Base-by-base conservation (phyloP, 352 stramenopile genomes). In the Pythium volutum region DNA sequence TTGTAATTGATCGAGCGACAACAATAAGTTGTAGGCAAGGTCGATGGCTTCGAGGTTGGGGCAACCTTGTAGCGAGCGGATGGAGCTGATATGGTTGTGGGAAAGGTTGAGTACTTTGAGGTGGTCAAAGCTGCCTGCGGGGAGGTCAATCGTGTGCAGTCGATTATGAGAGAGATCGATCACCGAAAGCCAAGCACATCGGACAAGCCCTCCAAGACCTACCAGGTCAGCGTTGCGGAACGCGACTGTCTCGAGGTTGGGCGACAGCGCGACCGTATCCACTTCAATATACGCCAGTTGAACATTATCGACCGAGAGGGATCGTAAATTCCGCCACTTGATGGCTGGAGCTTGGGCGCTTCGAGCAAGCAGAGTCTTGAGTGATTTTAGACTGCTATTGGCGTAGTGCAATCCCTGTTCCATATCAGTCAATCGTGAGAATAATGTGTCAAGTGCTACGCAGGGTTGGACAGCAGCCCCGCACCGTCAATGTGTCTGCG, bases 81-180 rank as follows among this genome's bases (percentile, higher is more conserved):
- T 23, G 4, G 47, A 58, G 14, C 10, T 54, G 38, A 59, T 51
- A 3, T 23, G 23, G 20, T 65, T 65, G 49, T 65, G 49, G 7
- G 48, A 38, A n/a, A 65, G 49, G 12, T 59, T 65, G n/a, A 65
- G 22, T 14, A 53, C 25, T 29, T 51, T 49, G n/a, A 65, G n/a
- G 8, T 54, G 29, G 8, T 62, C 55, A 22, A 62, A 49, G 16
- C 8, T 8, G 4, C 55, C 43, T 4, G 20, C 31, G 12, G 33
- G 27, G 10, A 62, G 27, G 23, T 47, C 23, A 12, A 62, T 16
- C 10, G 55, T 47, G 45, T 55, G 33, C 18, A 62, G 29, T n/a
- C 22, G 55, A 18, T 62, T 62, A 43, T 62, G 23, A 6, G 55
- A 62, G 31, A 62, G 42, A 34, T 62, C 45, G 8, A 62, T 22